Evolutionary conservation across 306 rosid genomes (phyloP).

Genomic region (Cyclanthera cordifolia): DNA sequence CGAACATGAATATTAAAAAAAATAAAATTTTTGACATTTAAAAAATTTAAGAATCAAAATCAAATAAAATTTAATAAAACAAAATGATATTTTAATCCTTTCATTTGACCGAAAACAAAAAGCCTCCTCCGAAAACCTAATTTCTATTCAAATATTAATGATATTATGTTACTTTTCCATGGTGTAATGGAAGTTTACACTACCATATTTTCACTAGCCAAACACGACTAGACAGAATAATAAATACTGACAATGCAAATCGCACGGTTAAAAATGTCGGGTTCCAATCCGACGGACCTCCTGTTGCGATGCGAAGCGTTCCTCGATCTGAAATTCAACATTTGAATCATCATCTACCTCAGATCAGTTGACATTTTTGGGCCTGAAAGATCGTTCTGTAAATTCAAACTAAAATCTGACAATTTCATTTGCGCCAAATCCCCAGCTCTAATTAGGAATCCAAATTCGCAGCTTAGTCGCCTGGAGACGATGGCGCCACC

Average conservation of each 20-base stretch:
- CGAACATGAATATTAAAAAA: no score
- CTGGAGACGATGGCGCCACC: slow-evolving; percentile 41
- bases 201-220: no score
- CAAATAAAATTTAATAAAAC: no score
- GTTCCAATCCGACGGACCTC: background rate
- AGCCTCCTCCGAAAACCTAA: no score
- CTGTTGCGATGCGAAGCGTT: background rate
- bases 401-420: background rate
- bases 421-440: slow-evolving; percentile 1
- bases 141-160: no score
- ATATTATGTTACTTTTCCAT: no score
- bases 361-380: slow-evolving; percentile 5
- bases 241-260: background rate
- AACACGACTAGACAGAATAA: background rate
- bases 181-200: no score
- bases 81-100: no score
- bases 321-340: background rate
- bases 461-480: background rate
- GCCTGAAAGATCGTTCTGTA: background rate
- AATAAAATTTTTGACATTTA: no score
- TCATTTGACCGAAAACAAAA: no score
- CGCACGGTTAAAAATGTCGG: background rate
- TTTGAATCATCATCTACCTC: background rate
- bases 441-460: background rate
- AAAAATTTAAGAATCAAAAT: no score